Percentiles rank a stretch among this genome's conserved stretches.
These are phyloP conservation scores for Aspergillus fijiensis DNA, from an alignment of 2,329 filamentous ascomycete genomes.

Conservation along the genomic window DNA sequence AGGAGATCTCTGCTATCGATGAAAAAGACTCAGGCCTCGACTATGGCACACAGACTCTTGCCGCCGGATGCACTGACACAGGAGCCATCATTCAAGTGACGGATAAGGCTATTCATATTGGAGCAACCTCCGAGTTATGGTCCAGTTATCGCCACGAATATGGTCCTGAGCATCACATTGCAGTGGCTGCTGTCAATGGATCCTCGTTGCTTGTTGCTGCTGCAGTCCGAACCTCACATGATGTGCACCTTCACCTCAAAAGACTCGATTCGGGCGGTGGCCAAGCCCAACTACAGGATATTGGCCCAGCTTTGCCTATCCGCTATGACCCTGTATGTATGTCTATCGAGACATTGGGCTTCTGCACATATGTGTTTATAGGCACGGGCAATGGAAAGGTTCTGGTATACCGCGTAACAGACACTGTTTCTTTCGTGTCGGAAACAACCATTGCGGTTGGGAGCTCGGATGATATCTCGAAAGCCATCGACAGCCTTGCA, in stretches of 20 bases:
- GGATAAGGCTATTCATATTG: slow-evolving; percentile 34
- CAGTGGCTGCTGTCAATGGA: slow-evolving; percentile 34
- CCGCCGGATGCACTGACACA: slow-evolving; percentile 39
- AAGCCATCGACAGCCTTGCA: slow-evolving; percentile 37
- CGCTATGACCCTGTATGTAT: slow-evolving; percentile 40
- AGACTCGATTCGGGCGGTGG: slow-evolving; percentile 20
- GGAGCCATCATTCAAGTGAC: slow-evolving; percentile 47
- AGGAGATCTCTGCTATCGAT: slow-evolving; percentile 42
- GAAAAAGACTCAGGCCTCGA: slow-evolving; percentile 43
- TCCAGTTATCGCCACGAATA: slow-evolving; percentile 26
- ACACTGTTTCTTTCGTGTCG: slow-evolving; percentile 22
- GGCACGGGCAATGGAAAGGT: slow-evolving; percentile 42
- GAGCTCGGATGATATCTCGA: slow-evolving; percentile 30
- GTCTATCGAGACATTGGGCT: slow-evolving; percentile 30
- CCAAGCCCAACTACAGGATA: slow-evolving; percentile 21
- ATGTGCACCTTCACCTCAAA: slow-evolving; percentile 30
- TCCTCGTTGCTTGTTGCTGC: slow-evolving; percentile 29
- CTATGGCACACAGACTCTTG: slow-evolving; percentile 44
- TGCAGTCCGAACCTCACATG: slow-evolving; percentile 27
- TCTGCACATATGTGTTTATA: slow-evolving; percentile 36
- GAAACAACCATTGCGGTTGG: slow-evolving; percentile 27
- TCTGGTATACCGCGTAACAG: slow-evolving; percentile 29
- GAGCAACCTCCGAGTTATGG: slow-evolving; percentile 22
- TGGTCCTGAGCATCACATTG: slow-evolving; percentile 22
- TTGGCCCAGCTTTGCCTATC: slow-evolving; percentile 26